Evolutionary conservation across 2,329 filamentous ascomycete species (phyloP), one percentile per base, ranked within the genome.

Genomic region (Didymosphaeria variabile): DNA sequence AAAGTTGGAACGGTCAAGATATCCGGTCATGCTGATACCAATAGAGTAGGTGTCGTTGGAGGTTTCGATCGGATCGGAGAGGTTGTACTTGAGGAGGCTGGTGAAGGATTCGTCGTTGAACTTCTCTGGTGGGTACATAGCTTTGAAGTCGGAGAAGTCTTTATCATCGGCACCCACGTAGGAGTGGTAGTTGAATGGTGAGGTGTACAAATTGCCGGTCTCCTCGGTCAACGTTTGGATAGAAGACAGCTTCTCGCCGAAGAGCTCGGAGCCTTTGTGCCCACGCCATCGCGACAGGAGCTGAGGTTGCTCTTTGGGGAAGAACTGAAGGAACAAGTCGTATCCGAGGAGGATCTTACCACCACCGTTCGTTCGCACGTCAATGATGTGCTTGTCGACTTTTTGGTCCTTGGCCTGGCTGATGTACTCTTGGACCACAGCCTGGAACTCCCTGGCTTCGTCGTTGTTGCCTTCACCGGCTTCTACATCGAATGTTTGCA

Each of bases 371-470:
- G 79, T 81, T 5, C 85, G 83, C 6, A 91, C 68, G 66, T 91
- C 90, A 63, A 91, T 85, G 50, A 91, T 80, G 7, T 91, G 79
- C 68, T 86, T 88, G 26, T 79, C 83, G 66, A 87, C 86, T 1
- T 82, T 80, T 5, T 80, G 79, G 0, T 73, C 66, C 52, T 83
- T 80, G n/a, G 83, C 81, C 29, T 80, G 73, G 0, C 78, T 73
- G 15, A 89, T 78, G 67, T 88, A 84, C 0, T 73, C 40, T 31
- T 81, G 67, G 4, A 82, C 68, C 0, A 78, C 70, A 45, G 67
- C 49, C 57, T 80, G 79, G 59, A 81, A 84, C 15, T 77, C 71
- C 31, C 62, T 62, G 0, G 64, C 61, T 1, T 65, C 67, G 2
- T 56, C 47, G 10, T 59, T 62, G 21, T 66, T 65, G 2, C 53